phyloP scores from a whole-genome alignment of 164 flowering plant species.

The Vitis labrusca region DNA sequence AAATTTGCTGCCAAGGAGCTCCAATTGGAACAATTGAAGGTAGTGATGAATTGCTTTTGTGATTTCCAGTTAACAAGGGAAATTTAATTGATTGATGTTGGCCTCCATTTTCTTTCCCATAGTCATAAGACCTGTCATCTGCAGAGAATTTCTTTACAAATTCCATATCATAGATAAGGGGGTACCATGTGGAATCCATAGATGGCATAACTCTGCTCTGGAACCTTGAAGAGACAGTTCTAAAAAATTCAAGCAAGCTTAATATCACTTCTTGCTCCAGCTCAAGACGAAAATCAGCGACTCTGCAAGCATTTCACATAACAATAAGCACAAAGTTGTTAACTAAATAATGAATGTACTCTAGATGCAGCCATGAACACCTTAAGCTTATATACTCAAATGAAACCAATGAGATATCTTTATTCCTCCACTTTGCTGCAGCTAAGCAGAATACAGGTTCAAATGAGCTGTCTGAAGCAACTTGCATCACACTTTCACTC shows the following conservation, averaged over 20 bases:
- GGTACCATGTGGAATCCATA: slow-evolving; percentile 23
- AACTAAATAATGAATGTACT: background rate
- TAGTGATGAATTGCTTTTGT: slow-evolving; percentile 26
- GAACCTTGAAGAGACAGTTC: slow-evolving; percentile 44
- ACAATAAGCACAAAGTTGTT: background rate
- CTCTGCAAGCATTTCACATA: slow-evolving; percentile 49
- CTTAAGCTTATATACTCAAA: slow-evolving; percentile 74
- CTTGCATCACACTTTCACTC: slow-evolving; percentile 26
- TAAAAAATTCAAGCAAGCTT: slow-evolving; percentile 57
- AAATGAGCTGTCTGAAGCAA: slow-evolving; percentile 32
- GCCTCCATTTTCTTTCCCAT: slow-evolving; percentile 13
- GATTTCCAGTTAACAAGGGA: slow-evolving; percentile 20
- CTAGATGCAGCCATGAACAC: slow-evolving; percentile 30
- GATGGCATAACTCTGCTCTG: slow-evolving; percentile 31
- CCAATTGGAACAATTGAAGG: slow-evolving; percentile 84
- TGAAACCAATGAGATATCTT: slow-evolving; percentile 67
- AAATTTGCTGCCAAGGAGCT: slow-evolving; percentile 96
- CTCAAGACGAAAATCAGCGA: slow-evolving; percentile 75
- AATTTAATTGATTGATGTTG: slow-evolving; percentile 14
- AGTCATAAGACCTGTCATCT: slow-evolving; percentile 19
- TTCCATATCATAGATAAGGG: slow-evolving; percentile 18
- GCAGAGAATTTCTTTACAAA: slow-evolving; percentile 16
- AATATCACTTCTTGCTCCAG: slow-evolving; percentile 81
- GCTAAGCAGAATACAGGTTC: slow-evolving; percentile 62
- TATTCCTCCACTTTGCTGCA: slow-evolving; percentile 81